Evolutionary conservation across 179 eudicot species (phyloP).

Genomic region (Beta corolliflora): DNA sequence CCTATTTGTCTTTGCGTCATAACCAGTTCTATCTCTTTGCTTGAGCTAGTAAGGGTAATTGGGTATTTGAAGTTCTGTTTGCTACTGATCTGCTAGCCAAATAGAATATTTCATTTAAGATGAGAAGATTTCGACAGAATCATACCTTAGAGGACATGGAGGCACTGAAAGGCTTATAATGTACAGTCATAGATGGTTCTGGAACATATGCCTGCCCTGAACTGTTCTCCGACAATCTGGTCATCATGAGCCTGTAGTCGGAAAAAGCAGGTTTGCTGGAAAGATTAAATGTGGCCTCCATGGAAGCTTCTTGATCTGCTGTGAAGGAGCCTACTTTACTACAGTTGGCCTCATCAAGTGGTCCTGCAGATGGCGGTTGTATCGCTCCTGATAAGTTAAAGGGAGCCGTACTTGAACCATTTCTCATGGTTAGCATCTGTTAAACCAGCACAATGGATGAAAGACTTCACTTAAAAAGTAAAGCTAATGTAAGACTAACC

Average conservation of each 20-base stretch:
- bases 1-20: no score
- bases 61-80: no score
- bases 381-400: slow-evolving; percentile 44
- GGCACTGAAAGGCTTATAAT: slow-evolving; percentile 47
- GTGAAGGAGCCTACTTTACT: slow-evolving; percentile 40
- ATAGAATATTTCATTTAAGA: no score
- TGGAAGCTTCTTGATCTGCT: slow-evolving; percentile 38
- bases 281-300: slow-evolving; percentile 42
- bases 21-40: no score
- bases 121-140: background rate
- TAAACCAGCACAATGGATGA: slow-evolving; percentile 20
- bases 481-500: background rate
- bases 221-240: slow-evolving; percentile 32
- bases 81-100: no score
- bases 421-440: slow-evolving; percentile 89
- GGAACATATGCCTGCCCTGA: slow-evolving; percentile 38
- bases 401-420: slow-evolving; percentile 67
- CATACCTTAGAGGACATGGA: slow-evolving; percentile 56
- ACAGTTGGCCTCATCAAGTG: slow-evolving; percentile 43
- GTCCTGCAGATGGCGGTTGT: slow-evolving; percentile 35
- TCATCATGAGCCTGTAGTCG: slow-evolving; percentile 35
- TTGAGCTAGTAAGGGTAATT: no score
- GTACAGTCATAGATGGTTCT: slow-evolving; percentile 39
- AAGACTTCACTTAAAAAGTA: background rate
- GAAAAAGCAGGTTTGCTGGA: slow-evolving; percentile 37